A percentile compares a stretch with the other conserved stretches of the same genome.
Evolutionary conservation across 164 flowering plant species (phyloP).

Genomic region (Stephania cephalantha): DNA sequence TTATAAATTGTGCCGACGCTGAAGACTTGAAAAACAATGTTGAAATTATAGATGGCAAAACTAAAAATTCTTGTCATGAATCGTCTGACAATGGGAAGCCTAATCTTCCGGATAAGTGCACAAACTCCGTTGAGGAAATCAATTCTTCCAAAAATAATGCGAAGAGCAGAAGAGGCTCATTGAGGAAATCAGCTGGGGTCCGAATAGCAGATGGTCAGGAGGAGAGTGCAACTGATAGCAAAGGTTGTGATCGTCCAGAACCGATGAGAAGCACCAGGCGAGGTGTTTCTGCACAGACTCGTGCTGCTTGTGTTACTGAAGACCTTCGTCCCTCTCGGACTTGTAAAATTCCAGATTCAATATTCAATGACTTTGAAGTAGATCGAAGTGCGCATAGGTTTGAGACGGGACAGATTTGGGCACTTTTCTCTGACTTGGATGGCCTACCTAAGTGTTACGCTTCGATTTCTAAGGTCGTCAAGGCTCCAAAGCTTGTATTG

Average conservation of each 20-base stretch:
- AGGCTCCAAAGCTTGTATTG: constrained; percentile 25
- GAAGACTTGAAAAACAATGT: constrained; percentile 9
- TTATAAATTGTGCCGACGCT: constrained; percentile 8
- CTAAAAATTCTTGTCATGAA: constrained; percentile 13
- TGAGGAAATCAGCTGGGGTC: not conserved
- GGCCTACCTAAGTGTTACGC: constrained; percentile 59
- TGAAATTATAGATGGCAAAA: not conserved
- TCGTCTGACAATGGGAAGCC: not conserved
- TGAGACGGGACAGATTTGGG: constrained; percentile 60
- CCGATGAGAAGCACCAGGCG: too few species aligned
- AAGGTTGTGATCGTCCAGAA: not conserved
- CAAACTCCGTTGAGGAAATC: not conserved
- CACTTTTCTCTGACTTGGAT: constrained; percentile 56
- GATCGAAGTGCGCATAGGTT: constrained; percentile 37
- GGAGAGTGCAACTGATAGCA: not conserved
- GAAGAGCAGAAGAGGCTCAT: not conserved
- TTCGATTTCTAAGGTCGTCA: constrained; percentile 28
- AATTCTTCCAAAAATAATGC: not conserved
- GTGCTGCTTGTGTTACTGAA: not conserved
- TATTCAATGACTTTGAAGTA: constrained; percentile 42
- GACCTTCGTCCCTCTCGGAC: not conserved
- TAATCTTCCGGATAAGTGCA: not conserved
- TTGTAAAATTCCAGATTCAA: constrained; percentile 36
- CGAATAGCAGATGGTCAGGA: not conserved
- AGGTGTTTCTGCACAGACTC: not conserved